These are phyloP conservation scores for Apiotrichum veenhuisii DNA, from an alignment of 1,284 basidiomycete species.

Conservation along the genomic window DNA sequence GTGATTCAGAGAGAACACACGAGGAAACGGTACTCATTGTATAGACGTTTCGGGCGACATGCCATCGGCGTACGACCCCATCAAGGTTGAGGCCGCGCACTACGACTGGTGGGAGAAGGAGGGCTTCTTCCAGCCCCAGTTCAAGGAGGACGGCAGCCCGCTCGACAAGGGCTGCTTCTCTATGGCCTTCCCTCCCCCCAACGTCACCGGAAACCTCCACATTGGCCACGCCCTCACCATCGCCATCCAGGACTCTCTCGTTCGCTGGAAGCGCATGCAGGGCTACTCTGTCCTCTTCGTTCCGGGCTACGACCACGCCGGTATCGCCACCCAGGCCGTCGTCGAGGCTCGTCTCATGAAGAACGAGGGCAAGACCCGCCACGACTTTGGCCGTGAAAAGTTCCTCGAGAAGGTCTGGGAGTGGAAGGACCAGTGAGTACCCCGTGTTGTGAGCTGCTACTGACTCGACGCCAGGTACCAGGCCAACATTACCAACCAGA, in stretches of 20 bases:
- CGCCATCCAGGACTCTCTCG: constrained; percentile 83
- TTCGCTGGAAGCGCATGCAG: constrained; percentile 95
- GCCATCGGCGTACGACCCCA: constrained; percentile 87
- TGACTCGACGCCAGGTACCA: constrained; percentile 60
- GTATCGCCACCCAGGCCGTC: constrained; percentile 97
- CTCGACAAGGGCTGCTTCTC: constrained; percentile 70
- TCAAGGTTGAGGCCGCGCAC: constrained; percentile 92
- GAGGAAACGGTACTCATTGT: background rate
- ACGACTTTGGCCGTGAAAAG: constrained; percentile 89
- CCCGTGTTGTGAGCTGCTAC: background rate
- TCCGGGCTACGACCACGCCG: constrained; percentile 97
- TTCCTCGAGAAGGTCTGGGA: constrained; percentile 90
- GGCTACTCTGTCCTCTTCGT: constrained; percentile 87
- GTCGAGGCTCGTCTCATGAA: constrained; percentile 93
- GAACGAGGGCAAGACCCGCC: constrained; percentile 73
- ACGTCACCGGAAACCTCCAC: constrained; percentile 94
- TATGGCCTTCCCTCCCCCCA: constrained; percentile 92
- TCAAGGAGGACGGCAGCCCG: constrained; percentile 57
- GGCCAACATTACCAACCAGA: constrained; percentile 81
- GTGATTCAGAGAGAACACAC: constrained; percentile 10
- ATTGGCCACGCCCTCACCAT: constrained; percentile 94
- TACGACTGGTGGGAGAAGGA: constrained; percentile 96
- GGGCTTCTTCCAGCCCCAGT: constrained; percentile 83
- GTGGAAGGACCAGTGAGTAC: constrained; percentile 89
- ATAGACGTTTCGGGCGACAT: constrained; percentile 68